These are phyloP conservation scores for Prunella vulgaris DNA, from an alignment of 257 asterid genomes.

Conservation along the genomic window DNA sequence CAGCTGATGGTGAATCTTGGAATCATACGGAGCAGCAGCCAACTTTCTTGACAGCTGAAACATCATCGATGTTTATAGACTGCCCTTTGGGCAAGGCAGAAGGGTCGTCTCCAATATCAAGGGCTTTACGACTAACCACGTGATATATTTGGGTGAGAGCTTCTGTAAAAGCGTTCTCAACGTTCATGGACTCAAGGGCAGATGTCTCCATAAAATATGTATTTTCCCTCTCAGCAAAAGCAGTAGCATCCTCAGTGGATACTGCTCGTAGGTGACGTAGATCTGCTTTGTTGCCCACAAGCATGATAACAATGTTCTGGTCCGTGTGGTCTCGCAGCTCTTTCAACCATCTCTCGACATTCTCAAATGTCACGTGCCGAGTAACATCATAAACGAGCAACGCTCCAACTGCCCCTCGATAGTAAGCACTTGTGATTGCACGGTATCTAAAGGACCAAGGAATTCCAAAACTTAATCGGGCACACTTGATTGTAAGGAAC, in stretches of 20 bases:
- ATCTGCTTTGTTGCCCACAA: conserved; percentile 72
- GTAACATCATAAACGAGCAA: conserved; percentile 64
- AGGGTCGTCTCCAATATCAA: conserved; percentile 56
- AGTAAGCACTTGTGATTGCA: conserved; percentile 73
- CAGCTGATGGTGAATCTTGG: not conserved
- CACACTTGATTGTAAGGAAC: not conserved
- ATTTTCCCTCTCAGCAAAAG: conserved; percentile 53
- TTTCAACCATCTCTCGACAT: conserved; percentile 62
- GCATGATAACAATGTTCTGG: conserved; percentile 65
- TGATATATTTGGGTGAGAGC: conserved; percentile 55
- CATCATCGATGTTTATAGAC: conserved; percentile 46
- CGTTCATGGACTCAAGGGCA: conserved; percentile 67
- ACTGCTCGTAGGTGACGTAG: conserved; percentile 63
- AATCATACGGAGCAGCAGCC: conserved; percentile 50
- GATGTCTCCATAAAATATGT: conserved; percentile 67
- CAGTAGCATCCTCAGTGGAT: conserved; percentile 49
- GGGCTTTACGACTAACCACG: conserved; percentile 62
- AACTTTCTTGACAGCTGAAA: conserved; percentile 50
- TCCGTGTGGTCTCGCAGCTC: conserved; percentile 70
- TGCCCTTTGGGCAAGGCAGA: conserved; percentile 59
- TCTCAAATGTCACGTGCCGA: conserved; percentile 62
- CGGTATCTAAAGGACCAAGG: conserved; percentile 44
- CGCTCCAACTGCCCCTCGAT: conserved; percentile 72
- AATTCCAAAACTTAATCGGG: not conserved
- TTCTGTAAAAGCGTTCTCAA: conserved; percentile 64